Evolutionary conservation across 2,329 filamentous ascomycete species (phyloP), one percentile per base, ranked within the genome.

Genomic region (Fusarium incarnatum): DNA sequence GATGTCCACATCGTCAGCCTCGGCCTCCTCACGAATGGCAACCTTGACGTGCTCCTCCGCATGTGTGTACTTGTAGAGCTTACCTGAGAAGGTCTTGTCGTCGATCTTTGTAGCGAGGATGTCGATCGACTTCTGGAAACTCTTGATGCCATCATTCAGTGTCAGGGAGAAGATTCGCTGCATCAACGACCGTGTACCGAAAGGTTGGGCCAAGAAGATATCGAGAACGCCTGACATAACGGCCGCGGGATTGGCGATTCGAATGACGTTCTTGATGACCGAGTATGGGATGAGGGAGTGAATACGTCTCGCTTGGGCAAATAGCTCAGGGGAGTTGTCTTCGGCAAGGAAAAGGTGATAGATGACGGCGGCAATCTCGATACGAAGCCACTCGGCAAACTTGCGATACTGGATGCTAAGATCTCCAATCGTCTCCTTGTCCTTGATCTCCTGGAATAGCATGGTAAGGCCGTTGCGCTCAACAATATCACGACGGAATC

Each of bases 281-380:
- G 91, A 92, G 78, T 99, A 99, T 0, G 96, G 96, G 46, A 99
- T 92, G 59, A 98, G 87, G 1, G 94, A 97, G 78, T 99, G 96
- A 55, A 98, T 98, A 65, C 93, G 89, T 82, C 95, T 97, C 7
- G 92, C 91, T 80, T 99, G 96, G 0, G 94, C 94, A 79, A 98
- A 98, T 30, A 99, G 82, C 77, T 99, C 96, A 1, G 96, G 94
- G 0, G 95, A 98, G 80, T 99, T 99, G 81, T 99, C 96, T 79
- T 99, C 96, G 8, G 96, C 96, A 46, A 99, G 86, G 85, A 99
- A 99, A 34, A 99, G 85, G 79, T 99, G 96, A 78, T 99, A 99
- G 63, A 98, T 89, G 23, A 96, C 98, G 42, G 96, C 96, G 25
- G 96, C 96, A 50, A 99, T 91, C 82, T 99, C 96, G 76, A 99